Evolutionary conservation across 345 rosid species (phyloP), one percentile per base, ranked within the genome.

Genomic region (Firmiana major): DNA sequence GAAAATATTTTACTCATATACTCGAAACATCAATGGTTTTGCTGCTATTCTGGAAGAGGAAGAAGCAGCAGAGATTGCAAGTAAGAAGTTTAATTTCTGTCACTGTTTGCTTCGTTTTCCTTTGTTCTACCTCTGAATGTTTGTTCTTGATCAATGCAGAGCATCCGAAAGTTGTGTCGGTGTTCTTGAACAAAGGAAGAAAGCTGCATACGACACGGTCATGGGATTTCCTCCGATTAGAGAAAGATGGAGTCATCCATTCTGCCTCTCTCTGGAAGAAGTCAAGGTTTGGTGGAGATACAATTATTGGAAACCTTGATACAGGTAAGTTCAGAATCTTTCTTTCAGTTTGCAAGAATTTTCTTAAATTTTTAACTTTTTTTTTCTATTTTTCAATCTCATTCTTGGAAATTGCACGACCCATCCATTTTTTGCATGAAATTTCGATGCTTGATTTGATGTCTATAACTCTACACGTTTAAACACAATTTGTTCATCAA

Each of bases 271-370:
- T 86, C 0, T 88, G 91, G 94, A 84, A 46, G 6, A 85, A 65
- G 66, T 84, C 90, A 2, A 79, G 79, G 48, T 92, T 75, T 54
- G 94, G 97, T 57, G 74, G 79, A 36, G 90, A 84, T 71, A 76
- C 75, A 31, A 92, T 92, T 77, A 88, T 92, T 10, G 93, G 79
- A 13, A 92, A 89, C 73, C 77, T 92, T 21, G 97, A 92, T 74
- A 81, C 90, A 1, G 93, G 94, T 86, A 36, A 17, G 58, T 57
- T 38, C 3, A 22, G 1, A 17, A 69, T 77, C 9, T 43, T 48
- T 28, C 22, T 9, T 4, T 12, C 60, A 11, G 11, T 49, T 31
- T 4, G 16, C 7, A 5, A 13, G 6, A 22, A 12, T 26, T 60
- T 54, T 46, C 0, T 9, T 49, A 15, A 49, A 6, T 59, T 10